phyloP scores from a whole-genome alignment of 345 rosid genomes.

The Eucalyptus polyanthemos region DNA sequence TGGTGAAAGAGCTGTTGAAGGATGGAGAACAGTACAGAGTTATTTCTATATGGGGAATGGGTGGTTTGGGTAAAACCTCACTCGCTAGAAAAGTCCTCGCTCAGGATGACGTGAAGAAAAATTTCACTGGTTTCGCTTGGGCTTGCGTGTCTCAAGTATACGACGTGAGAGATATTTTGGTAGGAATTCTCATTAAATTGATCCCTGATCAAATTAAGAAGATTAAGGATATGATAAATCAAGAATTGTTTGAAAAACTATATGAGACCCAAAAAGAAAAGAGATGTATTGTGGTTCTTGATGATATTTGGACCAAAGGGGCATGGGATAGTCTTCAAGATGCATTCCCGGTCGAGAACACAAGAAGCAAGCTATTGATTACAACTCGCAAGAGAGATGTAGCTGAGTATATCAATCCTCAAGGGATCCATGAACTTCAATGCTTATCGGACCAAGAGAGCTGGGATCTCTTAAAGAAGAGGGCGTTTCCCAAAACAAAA shows the following conservation, averaged over 20 bases:
- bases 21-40: not conserved
- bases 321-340: no score
- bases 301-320: no score
- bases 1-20: conserved; percentile 4
- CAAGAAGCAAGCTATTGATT: no score
- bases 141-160: conserved; percentile 23
- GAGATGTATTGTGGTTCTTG: no score
- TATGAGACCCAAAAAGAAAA: fast-evolving
- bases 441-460: conserved; percentile 12
- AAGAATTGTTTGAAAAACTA: fast-evolving
- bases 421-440: not conserved
- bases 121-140: conserved; percentile 20
- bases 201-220: no score
- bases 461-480: conserved; percentile 23
- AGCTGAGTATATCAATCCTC: no score
- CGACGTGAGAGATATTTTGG: conserved; percentile 9
- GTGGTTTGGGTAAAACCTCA: conserved; percentile 37
- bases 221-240: no score
- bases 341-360: no score
- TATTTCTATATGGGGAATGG: conserved; percentile 37
- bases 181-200: not conserved
- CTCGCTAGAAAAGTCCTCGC: conserved; percentile 25
- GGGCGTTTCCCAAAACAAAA: not conserved
- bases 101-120: not conserved
- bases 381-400: no score